phyloP scores from a whole-genome alignment of 2,329 filamentous ascomycete species.

The Xylariaceae sp. region DNA sequence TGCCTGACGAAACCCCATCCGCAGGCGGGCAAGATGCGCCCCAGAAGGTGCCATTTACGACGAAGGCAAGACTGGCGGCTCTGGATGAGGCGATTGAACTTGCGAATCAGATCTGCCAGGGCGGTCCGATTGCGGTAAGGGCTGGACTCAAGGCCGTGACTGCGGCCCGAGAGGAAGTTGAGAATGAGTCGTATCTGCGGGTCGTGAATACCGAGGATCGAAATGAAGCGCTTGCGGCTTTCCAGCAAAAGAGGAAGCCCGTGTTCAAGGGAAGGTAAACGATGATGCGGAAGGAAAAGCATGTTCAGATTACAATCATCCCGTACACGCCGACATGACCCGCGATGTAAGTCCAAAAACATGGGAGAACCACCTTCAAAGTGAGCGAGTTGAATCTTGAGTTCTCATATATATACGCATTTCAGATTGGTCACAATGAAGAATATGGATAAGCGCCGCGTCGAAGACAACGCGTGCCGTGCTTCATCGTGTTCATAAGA shows the following conservation, averaged over 20 bases:
- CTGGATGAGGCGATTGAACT: conserved; percentile 71
- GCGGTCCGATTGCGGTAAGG: conserved; percentile 76
- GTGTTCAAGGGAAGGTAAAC: conserved; percentile 49
- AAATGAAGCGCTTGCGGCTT: conserved; percentile 81
- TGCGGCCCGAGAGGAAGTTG: conserved; percentile 67
- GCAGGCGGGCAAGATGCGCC: conserved; percentile 40
- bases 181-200: conserved; percentile 79
- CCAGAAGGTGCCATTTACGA: conserved; percentile 40
- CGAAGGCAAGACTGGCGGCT: conserved; percentile 59
- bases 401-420: neutral
- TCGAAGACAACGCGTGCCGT: too few species aligned
- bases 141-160: conserved; percentile 75
- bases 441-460: too few species aligned
- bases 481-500: too few species aligned
- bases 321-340: too few species aligned
- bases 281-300: neutral
- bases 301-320: too few species aligned
- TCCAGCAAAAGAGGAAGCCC: conserved; percentile 60
- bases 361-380: neutral
- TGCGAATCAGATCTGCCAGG: conserved; percentile 81
- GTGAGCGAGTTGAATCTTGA: neutral
- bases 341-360: too few species aligned
- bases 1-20: conserved; percentile 41
- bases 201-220: conserved; percentile 82
- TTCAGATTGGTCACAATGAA: too few species aligned